phyloP scores from a whole-genome alignment of 805 yeast genomes.

The Tetrapisispora iriomotensis region DNA sequence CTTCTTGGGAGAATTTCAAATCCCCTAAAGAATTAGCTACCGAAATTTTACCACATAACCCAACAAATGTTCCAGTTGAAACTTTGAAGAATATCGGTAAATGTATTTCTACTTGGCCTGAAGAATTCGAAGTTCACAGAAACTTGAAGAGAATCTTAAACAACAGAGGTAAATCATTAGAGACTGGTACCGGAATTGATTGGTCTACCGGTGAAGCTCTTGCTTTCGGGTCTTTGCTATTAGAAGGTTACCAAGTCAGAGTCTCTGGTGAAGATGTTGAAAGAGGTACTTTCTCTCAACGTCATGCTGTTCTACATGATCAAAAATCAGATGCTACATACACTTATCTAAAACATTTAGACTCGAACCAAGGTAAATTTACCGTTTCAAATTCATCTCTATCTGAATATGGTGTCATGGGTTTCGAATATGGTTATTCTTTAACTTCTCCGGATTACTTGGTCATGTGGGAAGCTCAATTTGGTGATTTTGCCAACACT shows the following conservation, averaged over 20 bases:
- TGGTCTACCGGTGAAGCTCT: conserved; percentile 99
- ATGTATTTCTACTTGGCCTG: conserved; percentile 75
- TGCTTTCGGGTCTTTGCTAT: conserved; percentile 84
- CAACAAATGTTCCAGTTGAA: conserved; percentile 76
- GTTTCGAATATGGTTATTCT: conserved; percentile 98
- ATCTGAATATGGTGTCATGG: conserved; percentile 98
- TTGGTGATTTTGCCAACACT: conserved; percentile 99
- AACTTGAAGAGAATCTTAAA: conserved; percentile 90
- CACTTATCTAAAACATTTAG: conserved; percentile 75
- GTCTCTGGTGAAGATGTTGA: conserved; percentile 99
- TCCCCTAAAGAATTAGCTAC: conserved; percentile 94
- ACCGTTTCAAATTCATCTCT: conserved; percentile 88
- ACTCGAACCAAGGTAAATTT: conserved; percentile 76
- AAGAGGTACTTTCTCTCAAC: conserved; percentile 99
- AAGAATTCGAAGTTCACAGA: conserved; percentile 80
- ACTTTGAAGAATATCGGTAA: conserved; percentile 70
- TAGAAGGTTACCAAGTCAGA: conserved; percentile 95
- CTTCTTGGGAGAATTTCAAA: conserved; percentile 98
- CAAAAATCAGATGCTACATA: conserved; percentile 76
- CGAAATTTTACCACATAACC: conserved; percentile 90
- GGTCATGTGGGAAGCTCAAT: conserved; percentile 99
- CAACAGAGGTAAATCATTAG: conserved; percentile 77
- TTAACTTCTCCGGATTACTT: conserved; percentile 94
- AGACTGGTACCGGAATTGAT: conserved; percentile 88
- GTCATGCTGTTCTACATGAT: conserved; percentile 97